phyloP scores from a whole-genome alignment of 2,329 filamentous ascomycete genomes.

The Endoconidiophora polonica region DNA sequence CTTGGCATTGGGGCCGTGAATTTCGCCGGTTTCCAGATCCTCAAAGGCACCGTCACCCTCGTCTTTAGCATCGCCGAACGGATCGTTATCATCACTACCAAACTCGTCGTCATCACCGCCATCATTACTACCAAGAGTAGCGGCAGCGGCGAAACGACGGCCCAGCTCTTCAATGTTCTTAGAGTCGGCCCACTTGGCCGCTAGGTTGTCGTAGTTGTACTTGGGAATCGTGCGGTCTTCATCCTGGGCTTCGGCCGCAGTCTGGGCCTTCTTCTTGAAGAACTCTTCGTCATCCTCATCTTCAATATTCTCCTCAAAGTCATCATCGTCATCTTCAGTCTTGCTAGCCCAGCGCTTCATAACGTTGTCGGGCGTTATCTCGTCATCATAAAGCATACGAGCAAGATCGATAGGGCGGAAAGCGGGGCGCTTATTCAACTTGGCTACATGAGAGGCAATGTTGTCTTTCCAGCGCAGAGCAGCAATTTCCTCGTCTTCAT shows the following conservation, averaged over 20 bases:
- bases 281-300: slow-evolving; percentile 38
- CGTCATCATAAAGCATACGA: slow-evolving; percentile 74
- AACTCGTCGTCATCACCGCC: slow-evolving; percentile 26
- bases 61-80: slow-evolving; percentile 37
- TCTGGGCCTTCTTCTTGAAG: slow-evolving; percentile 48
- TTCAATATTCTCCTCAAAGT: slow-evolving; percentile 41
- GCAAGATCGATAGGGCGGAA: slow-evolving; percentile 73
- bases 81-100: slow-evolving; percentile 36
- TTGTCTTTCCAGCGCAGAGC: slow-evolving; percentile 72
- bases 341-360: slow-evolving; percentile 67
- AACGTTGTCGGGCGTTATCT: slow-evolving; percentile 57
- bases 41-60: slow-evolving; percentile 72
- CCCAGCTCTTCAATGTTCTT: slow-evolving; percentile 62
- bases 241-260: slow-evolving; percentile 50
- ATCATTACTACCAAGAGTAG: slow-evolving; percentile 17
- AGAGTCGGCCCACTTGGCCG: slow-evolving; percentile 68
- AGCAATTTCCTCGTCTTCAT: slow-evolving; percentile 58
- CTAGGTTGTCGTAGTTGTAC: slow-evolving; percentile 66
- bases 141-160: slow-evolving; percentile 55
- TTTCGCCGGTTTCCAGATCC: slow-evolving; percentile 66
- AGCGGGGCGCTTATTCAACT: slow-evolving; percentile 51
- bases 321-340: slow-evolving; percentile 24
- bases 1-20: slow-evolving; percentile 25
- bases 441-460: slow-evolving; percentile 56
- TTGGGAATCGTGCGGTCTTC: slow-evolving; percentile 68